These are phyloP conservation scores for Coemansia sp. DNA, from an alignment of 192 early-diverging fungal species.

Conservation along the genomic window DNA sequence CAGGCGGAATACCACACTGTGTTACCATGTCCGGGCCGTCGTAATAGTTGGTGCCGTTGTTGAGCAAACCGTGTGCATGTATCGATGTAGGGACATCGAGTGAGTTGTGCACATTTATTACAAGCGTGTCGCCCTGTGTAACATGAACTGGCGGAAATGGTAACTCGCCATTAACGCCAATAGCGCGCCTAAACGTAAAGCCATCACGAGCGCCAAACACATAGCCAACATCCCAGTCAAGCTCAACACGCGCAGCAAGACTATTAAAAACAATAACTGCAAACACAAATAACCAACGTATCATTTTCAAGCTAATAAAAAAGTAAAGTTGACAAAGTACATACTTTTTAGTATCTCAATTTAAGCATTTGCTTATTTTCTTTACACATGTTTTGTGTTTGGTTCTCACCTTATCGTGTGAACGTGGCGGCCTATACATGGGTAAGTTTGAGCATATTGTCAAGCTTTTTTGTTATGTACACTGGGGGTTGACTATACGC, in stretches of 20 bases:
- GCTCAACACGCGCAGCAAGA: not conserved
- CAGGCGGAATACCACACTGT: not conserved
- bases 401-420: too few relatives aligned
- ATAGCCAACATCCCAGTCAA: not conserved
- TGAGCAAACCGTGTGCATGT: not conserved
- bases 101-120: not conserved
- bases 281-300: not conserved
- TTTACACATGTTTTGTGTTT: too few relatives aligned
- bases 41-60: not conserved
- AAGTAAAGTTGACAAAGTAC: not conserved
- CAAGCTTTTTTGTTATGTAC: too few relatives aligned
- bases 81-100: not conserved
- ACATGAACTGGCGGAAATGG: not conserved
- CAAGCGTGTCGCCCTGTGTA: not conserved
- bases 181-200: not conserved
- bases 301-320: not conserved
- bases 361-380: too few relatives aligned
- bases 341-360: too few relatives aligned
- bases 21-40: not conserved
- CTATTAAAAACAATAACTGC: not conserved
- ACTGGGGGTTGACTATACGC: too few relatives aligned
- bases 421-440: too few relatives aligned
- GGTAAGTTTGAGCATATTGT: too few relatives aligned
- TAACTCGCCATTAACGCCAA: not conserved
- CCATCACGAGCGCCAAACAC: not conserved